These are phyloP conservation scores for Sicyos baderoa DNA, from an alignment of 306 rosid genomes.

Conservation along the genomic window DNA sequence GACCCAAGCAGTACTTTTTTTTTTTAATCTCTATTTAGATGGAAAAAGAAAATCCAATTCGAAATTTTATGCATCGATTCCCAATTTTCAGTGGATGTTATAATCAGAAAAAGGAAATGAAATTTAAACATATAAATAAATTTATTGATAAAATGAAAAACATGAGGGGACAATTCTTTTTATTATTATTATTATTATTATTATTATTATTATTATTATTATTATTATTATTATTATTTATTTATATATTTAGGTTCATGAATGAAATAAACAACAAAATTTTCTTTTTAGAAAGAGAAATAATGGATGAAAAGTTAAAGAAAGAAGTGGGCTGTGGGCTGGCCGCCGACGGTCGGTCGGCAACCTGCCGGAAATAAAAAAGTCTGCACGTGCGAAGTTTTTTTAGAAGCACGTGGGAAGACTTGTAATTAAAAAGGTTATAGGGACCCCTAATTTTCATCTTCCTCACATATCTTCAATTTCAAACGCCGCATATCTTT, in stretches of 20 bases:
- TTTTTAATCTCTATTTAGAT: too few species aligned
- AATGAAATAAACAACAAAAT: not conserved
- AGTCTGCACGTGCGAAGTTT: conserved; percentile 13
- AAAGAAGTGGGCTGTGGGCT: not conserved
- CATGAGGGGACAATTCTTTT: not conserved
- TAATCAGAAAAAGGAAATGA: too few species aligned
- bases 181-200: too few species aligned
- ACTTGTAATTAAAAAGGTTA: not conserved
- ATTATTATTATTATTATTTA: too few species aligned
- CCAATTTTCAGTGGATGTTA: too few species aligned
- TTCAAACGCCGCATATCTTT: conserved; percentile 4
- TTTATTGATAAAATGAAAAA: not conserved
- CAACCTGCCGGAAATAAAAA: not conserved
- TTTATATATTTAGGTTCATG: not conserved
- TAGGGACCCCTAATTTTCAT: too few species aligned
- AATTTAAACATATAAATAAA: too few species aligned
- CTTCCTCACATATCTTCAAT: too few species aligned
- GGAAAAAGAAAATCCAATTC: too few species aligned
- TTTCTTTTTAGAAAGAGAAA: not conserved
- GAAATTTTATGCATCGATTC: not conserved
- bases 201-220: too few species aligned
- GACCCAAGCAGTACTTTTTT: not conserved
- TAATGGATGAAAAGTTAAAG: not conserved
- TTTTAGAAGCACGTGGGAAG: conserved; percentile 6
- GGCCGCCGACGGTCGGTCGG: conserved; percentile 14